Evolutionary conservation across 768 basidiomycete species (phyloP), one percentile per base, ranked within the genome.

Genomic region (Tremella yokohamensis): DNA sequence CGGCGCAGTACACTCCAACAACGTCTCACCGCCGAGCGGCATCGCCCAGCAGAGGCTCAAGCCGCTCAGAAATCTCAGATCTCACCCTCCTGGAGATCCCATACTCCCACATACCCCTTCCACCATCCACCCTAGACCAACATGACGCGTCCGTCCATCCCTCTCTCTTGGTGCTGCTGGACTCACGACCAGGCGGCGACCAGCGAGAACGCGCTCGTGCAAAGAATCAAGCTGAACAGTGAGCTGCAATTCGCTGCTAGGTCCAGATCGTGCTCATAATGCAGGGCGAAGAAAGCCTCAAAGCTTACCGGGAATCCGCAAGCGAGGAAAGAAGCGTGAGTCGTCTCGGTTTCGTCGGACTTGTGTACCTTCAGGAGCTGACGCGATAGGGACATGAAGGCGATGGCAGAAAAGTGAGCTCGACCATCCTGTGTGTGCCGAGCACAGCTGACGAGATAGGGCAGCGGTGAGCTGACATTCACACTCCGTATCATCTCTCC

Each of bases 331-430:
- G 48, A 49, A 49, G 20, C 20, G 48, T 49, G 20, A 24, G 48
- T 49, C 20, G 16, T 8, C 22, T 49, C 22, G 8, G 12, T 8
- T 15, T 49, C 22, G 8, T 8, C 2, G 48, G 3, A 25, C 3
- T 7, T 20, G 20, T 26, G 20, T 11, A 18, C 15, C 4, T 19
- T 8, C 22, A 8, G 20, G 48, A 11, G 24, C 26, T 49, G 48
- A 52, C n/a, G 18, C 24, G 12, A 26, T 12, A 52, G 51, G 38
- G 51, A 52, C 22, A 34, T 34, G 37, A 52, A 52, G 51, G 38
- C 38, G 37, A 26, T 52, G 34, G 51, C 51, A 40, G 51, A 52
- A 3, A 52, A 52, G 51, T 52, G 51, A 52, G 51, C 16, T 12
- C 20, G 11, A 11, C 20, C 47, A 48, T 22, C 47, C 47, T n/a